Evolutionary conservation across 78 protist species (phyloP).

Genomic region (Dictyostelium brefeldianum): DNA sequence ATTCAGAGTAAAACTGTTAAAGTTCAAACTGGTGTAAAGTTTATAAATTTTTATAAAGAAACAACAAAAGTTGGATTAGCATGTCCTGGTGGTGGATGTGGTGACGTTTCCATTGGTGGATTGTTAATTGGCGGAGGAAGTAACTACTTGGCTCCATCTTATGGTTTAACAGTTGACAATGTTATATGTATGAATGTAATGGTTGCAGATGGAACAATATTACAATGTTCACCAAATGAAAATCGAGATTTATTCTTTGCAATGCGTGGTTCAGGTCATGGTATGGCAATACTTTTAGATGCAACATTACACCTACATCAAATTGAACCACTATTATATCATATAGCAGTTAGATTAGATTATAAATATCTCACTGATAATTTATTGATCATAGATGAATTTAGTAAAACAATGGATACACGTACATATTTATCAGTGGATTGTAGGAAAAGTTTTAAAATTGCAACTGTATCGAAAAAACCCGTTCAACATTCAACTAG

Average conservation of each 20-base stretch:
- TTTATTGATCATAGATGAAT: not conserved
- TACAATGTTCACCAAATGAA: not conserved
- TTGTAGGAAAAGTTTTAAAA: not conserved
- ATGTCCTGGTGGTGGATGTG: constrained; percentile 51
- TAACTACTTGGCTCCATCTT: constrained; percentile 29
- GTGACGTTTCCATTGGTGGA: constrained; percentile 34
- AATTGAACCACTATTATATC: constrained; percentile 1
- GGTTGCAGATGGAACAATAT: not conserved
- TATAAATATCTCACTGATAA: not conserved
- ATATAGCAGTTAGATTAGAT: not conserved
- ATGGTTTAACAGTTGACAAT: constrained; percentile 8
- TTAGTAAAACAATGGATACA: constrained; percentile 40
- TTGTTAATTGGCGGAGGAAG: constrained; percentile 35
- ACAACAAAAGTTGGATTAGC: not conserved
- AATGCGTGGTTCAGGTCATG: constrained; percentile 35
- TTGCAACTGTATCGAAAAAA: not conserved
- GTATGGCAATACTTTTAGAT: not conserved
- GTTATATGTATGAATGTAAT: not conserved
- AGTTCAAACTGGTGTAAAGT: not conserved
- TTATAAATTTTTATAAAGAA: not conserved
- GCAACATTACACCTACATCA: not conserved
- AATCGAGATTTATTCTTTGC: constrained; percentile 25
- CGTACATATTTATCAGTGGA: constrained; percentile 9
- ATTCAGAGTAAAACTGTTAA: not conserved
- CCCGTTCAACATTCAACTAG: not conserved